A percentile compares a stretch with the other conserved stretches of the same genome.
Evolutionary conservation across 192 early-diverging fungal genomes (phyloP).

Genomic region (Coemansia sp.): DNA sequence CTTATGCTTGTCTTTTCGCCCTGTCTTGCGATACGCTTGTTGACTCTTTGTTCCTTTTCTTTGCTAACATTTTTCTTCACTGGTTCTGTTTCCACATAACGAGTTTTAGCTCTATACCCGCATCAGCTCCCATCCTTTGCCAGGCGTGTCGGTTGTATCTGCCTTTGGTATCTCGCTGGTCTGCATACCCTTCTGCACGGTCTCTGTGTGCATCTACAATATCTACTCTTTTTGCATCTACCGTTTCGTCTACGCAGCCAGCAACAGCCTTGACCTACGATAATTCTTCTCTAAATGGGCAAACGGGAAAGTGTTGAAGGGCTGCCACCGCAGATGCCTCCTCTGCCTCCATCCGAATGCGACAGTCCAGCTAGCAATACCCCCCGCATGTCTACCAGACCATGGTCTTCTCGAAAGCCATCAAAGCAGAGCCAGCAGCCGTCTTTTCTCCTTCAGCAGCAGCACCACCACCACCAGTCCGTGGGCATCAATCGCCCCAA

Average conservation of each 20-base stretch:
- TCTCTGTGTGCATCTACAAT: neutral
- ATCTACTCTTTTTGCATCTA: neutral
- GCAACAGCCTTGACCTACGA: neutral
- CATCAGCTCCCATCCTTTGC: too few relatives aligned
- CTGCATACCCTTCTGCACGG: neutral
- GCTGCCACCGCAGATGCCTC: neutral
- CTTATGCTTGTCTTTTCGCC: neutral
- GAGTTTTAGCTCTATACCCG: neutral
- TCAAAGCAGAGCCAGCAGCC: slow-evolving; percentile 19
- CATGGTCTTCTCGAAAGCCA: neutral
- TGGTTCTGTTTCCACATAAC: neutral
- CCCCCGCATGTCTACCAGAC: neutral
- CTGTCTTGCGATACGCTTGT: neutral
- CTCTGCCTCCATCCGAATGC: neutral
- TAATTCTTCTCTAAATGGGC: neutral
- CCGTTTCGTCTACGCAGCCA: neutral
- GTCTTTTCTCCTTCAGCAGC: slow-evolving; percentile 6
- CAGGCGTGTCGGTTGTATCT: neutral
- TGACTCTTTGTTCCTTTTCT: neutral
- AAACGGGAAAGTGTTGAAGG: slow-evolving; percentile 3
- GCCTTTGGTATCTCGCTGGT: neutral
- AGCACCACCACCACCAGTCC: slow-evolving; percentile 2
- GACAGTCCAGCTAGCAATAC: neutral
- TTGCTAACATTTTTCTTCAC: neutral
- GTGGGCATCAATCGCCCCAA: slow-evolving; percentile 16